Base-by-base conservation (phyloP, 176 grass and related monocot genomes). In the Panicum miliaceum region DNA sequence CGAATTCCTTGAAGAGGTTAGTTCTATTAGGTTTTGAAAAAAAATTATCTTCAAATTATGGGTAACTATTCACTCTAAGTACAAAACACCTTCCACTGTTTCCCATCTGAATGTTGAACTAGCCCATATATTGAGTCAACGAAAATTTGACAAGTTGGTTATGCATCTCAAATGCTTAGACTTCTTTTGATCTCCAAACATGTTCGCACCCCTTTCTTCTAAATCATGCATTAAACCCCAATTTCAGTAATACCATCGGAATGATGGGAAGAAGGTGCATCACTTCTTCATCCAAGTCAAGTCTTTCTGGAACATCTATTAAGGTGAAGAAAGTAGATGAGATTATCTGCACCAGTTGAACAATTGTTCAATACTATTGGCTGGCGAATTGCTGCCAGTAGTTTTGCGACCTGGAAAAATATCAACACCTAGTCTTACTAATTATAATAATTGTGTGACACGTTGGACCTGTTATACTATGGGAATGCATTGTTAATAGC, bases 1-100 rank as follows among this genome's bases (percentile, higher is more conserved):
- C 76, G 92, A 97, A 82, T 97, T 97, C n/a, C 53, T 94, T 84
- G 64, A 91, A 79, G 92, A 97, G 88, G 94, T 97, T 86, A 84
- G 74, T 72, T 82, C 43, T 68, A 11, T 66, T 72, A 80, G 36
- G 6, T 8, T 61, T 2, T 42, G 13, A 38, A 81, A 53, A 68
- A 36, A 7, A n/a, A n/a, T n/a, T 54, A 59, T 51, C 16, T 70
- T 69, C 62, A 57, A 34, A 61, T 14, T 38, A 52, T 74, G 56
- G 61, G 11, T 53, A 64, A 63, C 48, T 63, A 73, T 64, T 73
- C 18, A 16, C 5, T 34, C 37, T 29, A 54, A 37, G 26, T 66
- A 50, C 6, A 18, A 77, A 42, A 16, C 19, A 53, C 1, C 0
- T 40, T 68, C 22, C 9, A 68, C 50, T 23, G 10, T 15, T 70